Conservation (phyloP, 2,329 filamentous ascomycete species). For the Exophiala dermatitidis region DNA sequence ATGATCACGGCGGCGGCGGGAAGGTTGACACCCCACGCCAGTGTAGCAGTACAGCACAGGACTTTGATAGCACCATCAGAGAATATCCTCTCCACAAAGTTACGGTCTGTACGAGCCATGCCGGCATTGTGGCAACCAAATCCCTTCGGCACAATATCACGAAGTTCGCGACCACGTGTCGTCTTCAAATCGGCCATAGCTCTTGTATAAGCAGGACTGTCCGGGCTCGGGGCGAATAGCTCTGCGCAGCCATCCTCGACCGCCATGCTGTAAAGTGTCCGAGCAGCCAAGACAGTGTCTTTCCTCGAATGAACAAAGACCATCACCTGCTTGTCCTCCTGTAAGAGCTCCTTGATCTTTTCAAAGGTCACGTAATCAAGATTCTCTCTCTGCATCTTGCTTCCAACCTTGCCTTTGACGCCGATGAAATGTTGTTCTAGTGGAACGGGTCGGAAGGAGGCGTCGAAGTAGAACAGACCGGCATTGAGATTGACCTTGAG, state of each 20-base stretch:
- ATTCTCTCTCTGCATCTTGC: conserved; percentile 77
- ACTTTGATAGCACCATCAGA: conserved; percentile 89
- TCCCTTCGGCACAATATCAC: conserved; percentile 82
- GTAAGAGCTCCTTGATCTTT: conserved; percentile 89
- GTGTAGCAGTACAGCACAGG: conserved; percentile 92
- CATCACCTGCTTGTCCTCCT: conserved; percentile 93
- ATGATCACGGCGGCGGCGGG: conserved; percentile 94
- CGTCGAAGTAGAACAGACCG: conserved; percentile 94
- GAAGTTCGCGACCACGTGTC: conserved; percentile 76
- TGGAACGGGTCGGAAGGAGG: conserved; percentile 90
- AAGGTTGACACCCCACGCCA: conserved; percentile 98
- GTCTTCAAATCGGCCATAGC: conserved; percentile 78
- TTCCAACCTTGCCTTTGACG: conserved; percentile 81
- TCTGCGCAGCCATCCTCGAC: conserved; percentile 70
- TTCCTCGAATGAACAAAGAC: conserved; percentile 97
- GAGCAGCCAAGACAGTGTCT: conserved; percentile 83
- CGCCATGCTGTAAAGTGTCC: conserved; percentile 79
- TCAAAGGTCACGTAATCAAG: conserved; percentile 82
- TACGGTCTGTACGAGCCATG: conserved; percentile 89
- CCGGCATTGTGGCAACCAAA: conserved; percentile 94
- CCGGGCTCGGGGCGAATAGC: conserved; percentile 76
- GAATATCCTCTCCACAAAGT: conserved; percentile 91
- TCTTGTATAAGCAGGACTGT: conserved; percentile 59
- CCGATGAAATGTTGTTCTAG: conserved; percentile 96
- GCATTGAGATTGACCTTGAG: conserved; percentile 89